Conservation (phyloP, 257 asterid genomes). For the Misopates orontium region DNA sequence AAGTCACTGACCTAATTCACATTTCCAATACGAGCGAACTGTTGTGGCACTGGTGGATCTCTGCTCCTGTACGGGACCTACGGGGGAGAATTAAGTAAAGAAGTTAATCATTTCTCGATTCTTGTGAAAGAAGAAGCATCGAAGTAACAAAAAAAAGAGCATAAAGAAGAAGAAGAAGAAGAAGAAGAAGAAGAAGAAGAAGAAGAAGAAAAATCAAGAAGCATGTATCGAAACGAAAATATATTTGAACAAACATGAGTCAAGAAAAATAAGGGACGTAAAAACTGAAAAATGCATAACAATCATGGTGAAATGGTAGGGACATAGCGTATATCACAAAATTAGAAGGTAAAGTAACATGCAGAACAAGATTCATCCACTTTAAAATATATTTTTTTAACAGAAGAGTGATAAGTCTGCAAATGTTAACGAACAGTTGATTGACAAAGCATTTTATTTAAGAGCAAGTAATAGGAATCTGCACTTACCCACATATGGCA, state of each 20-base stretch:
- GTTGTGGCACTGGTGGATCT: no score
- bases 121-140: no score
- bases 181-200: no score
- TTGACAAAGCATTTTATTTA: not conserved
- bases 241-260: not conserved
- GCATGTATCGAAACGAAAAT: not conserved
- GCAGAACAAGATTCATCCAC: conserved; percentile 11
- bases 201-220: conserved; percentile 1
- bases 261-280: not conserved
- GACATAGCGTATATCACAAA: not conserved
- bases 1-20: no score
- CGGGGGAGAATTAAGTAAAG: no score
- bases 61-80: no score
- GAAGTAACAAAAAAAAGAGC: no score
- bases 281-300: not conserved
- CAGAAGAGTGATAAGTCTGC: not conserved
- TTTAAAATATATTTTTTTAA: conserved; percentile 1
- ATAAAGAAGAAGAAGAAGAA: no score
- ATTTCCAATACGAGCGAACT: no score
- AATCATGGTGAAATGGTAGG: not conserved
- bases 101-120: no score
- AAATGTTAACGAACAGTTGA: not conserved
- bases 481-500: conserved; percentile 94
- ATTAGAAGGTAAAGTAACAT: not conserved
- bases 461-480: not conserved